Conservation (phyloP, 2,329 filamentous ascomycete genomes). For the Trichoderma sp. region DNA sequence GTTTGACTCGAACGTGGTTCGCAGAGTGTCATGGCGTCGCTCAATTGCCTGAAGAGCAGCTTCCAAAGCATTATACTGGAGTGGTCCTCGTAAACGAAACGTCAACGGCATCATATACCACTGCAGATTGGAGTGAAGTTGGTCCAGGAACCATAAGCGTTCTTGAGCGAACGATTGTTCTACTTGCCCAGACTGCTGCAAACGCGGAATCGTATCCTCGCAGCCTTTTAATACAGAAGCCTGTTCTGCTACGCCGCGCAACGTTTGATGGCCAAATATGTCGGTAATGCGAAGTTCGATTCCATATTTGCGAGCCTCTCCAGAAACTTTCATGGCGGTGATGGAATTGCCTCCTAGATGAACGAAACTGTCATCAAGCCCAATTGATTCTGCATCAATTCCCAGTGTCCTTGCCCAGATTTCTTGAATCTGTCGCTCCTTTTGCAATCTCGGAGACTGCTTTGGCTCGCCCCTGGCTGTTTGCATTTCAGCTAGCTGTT, state of each 20-base stretch:
- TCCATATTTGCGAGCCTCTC: neutral
- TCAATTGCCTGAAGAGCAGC: neutral
- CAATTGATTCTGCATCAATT: neutral
- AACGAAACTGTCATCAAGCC: neutral
- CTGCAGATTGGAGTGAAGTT: neutral
- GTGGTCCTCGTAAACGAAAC: neutral
- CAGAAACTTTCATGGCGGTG: neutral
- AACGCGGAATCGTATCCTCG: neutral
- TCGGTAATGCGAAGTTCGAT: neutral
- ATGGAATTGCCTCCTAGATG: neutral
- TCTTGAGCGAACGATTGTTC: neutral
- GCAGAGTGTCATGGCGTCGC: neutral
- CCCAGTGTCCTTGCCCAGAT: neutral
- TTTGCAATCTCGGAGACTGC: neutral
- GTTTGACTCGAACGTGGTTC: neutral
- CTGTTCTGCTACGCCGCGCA: neutral
- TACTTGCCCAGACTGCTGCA: neutral
- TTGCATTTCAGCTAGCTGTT: neutral
- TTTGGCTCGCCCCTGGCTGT: neutral
- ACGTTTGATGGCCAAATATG: neutral
- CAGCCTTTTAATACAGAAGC: neutral
- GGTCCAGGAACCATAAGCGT: neutral
- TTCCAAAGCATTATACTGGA: neutral
- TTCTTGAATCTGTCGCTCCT: neutral
- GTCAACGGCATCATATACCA: neutral